Evolutionary conservation across 202 grass and related monocot genomes (phyloP), one percentile per base, ranked within the genome.

Genomic region (Eragrostis tef): DNA sequence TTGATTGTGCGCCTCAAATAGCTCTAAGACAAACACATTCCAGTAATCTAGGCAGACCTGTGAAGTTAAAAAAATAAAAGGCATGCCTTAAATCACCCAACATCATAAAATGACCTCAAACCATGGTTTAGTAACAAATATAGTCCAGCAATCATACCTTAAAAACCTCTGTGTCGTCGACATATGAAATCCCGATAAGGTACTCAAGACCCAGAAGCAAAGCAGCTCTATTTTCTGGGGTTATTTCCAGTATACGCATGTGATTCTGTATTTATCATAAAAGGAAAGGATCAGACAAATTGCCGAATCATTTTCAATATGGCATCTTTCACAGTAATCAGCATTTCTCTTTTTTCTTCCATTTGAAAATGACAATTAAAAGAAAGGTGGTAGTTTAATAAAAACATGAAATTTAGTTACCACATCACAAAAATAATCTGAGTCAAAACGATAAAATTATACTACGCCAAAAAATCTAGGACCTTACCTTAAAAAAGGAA

Each of bases 11-110:
- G 91, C 93, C 82, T 99, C 97, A 92, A 99, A 99, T 19, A 99
- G 68, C 79, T 99, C 97, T 48, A 94, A 89, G 57, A 99, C 93
- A 85, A 97, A 81, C 47, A 97, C 74, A 85, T 99, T 99, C 97
- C 93, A 99, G 83, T 99, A 99, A 86, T 99, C 97, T 87, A 99
- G 90, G 73, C 91, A 99, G 57, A 99, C 97, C 93, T 99, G 80
- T n/a, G 75, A 83, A 68, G n/a, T 67, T 51, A 29, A 79, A 53
- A 41, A 67, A 47, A 16, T n/a, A 46, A 78, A 71, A 97, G 79
- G 64, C 86, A 94, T 50, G 93, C 91, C 87, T 94, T 83, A 24
- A 69, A 79, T 53, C 31, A 34, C 17, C 49, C 20, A 26, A 36
- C 26, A 50, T n/a, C 16, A 16, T 56, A 43, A 57, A 21, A 13